Evolutionary conservation across 2,329 filamentous ascomycete genomes (phyloP), one percentile per base, ranked within the genome.

Genomic region (Fusarium multiceps): DNA sequence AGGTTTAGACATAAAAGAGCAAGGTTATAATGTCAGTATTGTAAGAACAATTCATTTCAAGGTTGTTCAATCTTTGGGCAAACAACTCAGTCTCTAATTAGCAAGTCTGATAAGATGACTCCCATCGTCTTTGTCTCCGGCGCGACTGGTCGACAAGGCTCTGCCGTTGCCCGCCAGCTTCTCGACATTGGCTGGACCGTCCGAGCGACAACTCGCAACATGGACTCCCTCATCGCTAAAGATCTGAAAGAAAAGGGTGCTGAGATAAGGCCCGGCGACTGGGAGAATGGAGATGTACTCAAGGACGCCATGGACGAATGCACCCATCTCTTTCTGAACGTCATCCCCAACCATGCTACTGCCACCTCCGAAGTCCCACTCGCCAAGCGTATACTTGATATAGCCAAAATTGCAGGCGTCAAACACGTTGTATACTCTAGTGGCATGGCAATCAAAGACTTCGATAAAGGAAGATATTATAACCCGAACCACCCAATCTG

Each of bases 391-490:
- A 48, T 63, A 7, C 30, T 63, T 13, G 20, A 23, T 1, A 30
- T 63, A 55, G 42, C 58, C 6, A 63, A 21, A 12, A 3, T 6
- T 7, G 9, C 23, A 11, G 48, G 28, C 10, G 41, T 63, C 16
- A 63, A 48, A 18, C 58, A 63, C 18, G 25, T 56, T 18, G 12
- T 63, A 4, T 63, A 63, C 27, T 63, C 60, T 11, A 63, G 60
- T 9, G 58, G 47, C 2, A 63, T 63, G 60, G 32, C 60, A 4
- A 55, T 63, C 14, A 63, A 63, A 13, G 58, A 63, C 4, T 27
- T 63, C 11, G 42, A 48, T 6, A 63, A 63, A 16, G 58, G 45
- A n/a, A 20, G 23, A 34, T 46, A 47, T 1, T 21, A 55, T 6
- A 20, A 63, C 16, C 41, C 32, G 10, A 6, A 55, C 4, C 47